These are phyloP conservation scores for Acanthamoeba lugdunensis DNA, from an alignment of 208 protist genomes.

Conservation along the genomic window DNA sequence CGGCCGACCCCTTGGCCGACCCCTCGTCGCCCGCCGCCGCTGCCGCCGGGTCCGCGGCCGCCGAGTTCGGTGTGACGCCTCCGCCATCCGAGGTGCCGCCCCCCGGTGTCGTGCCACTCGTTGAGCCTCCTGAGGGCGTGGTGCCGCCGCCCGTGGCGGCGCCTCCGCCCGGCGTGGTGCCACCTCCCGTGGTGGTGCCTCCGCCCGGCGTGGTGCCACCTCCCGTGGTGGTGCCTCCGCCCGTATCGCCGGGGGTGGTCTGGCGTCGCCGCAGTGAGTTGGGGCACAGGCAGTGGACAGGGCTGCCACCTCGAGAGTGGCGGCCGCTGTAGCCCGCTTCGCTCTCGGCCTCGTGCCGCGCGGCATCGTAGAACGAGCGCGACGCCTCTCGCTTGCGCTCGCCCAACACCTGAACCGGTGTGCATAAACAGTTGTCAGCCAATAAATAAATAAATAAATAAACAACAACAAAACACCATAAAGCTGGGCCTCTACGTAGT, in stretches of 20 bases:
- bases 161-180: neutral
- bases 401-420: neutral
- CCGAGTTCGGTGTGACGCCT: no score
- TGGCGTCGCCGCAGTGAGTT: no score
- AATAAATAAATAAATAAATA: no score
- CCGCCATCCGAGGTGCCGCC: no score
- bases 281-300: no score
- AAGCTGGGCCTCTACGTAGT: no score
- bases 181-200: no score
- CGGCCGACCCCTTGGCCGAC: neutral
- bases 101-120: neutral
- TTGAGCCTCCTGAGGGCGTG: neutral
- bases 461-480: no score
- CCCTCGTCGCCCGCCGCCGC: neutral
- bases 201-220: neutral
- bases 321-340: neutral
- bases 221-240: no score
- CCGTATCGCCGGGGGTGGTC: no score
- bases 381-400: neutral
- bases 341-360: neutral
- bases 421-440: no score
- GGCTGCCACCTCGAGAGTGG: no score
- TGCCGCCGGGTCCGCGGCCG: neutral
- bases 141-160: neutral
- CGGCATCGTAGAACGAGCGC: neutral